A percentile compares a stretch with the other conserved stretches of the same genome.
phyloP scores from a whole-genome alignment of 2,329 filamentous ascomycete genomes.

The Fusarium palustre region DNA sequence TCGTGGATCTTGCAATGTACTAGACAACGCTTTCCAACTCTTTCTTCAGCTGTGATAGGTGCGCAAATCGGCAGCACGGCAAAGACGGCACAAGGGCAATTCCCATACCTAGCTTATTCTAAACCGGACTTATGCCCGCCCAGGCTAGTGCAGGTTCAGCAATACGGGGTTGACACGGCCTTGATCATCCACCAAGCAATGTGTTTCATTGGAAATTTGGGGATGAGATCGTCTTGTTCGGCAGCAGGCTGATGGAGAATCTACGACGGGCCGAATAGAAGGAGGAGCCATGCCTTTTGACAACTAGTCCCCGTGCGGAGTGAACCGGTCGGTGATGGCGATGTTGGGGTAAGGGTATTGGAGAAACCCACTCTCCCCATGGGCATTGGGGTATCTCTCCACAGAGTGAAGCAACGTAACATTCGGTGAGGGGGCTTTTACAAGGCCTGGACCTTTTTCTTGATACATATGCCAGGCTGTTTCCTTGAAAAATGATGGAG shows the following conservation, averaged over 20 bases:
- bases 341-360: conserved; percentile 17
- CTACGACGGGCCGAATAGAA: conserved; percentile 17
- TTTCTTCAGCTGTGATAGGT: conserved; percentile 5
- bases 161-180: background rate
- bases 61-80: conserved; percentile 19
- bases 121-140: conserved; percentile 6
- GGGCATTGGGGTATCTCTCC: conserved; percentile 12
- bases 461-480: background rate
- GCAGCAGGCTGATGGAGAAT: background rate
- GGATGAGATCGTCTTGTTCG: background rate
- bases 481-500: background rate
- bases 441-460: background rate
- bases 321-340: background rate
- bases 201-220: background rate
- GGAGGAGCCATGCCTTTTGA: background rate
- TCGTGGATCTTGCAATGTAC: background rate
- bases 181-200: background rate
- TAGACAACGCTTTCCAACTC: background rate
- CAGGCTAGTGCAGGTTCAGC: conserved; percentile 1
- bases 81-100: conserved; percentile 6
- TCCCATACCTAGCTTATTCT: background rate
- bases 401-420: conserved; percentile 8
- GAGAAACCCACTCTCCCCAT: conserved; percentile 16
- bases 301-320: conserved; percentile 7
- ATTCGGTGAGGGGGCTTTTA: background rate